phyloP scores from a whole-genome alignment of 495 filamentous ascomycete species.

The Neurospora tetraspora region DNA sequence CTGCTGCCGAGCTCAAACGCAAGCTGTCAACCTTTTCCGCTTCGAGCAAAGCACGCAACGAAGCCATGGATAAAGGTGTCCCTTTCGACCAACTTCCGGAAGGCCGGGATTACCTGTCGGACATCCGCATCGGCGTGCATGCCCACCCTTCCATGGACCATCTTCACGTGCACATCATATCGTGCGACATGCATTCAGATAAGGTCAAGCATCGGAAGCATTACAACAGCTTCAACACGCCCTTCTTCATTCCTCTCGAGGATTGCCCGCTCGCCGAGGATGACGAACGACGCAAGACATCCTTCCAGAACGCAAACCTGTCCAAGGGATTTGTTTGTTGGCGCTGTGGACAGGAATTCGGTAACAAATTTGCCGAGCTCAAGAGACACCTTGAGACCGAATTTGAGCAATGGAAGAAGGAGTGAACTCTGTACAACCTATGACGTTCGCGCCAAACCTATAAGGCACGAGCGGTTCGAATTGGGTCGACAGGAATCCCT shows the following conservation, averaged over 20 bases:
- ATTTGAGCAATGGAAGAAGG: slow-evolving; percentile 69
- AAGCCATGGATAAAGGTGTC: slow-evolving; percentile 31
- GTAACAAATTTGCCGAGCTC: slow-evolving; percentile 57
- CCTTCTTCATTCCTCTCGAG: slow-evolving; percentile 74
- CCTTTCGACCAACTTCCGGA: slow-evolving; percentile 43
- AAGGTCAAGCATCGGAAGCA: slow-evolving; percentile 73
- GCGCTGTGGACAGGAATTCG: slow-evolving; percentile 71
- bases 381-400: slow-evolving; percentile 76
- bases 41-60: slow-evolving; percentile 44
- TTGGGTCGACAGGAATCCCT: neutral
- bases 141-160: slow-evolving; percentile 86
- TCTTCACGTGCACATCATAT: slow-evolving; percentile 82
- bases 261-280: slow-evolving; percentile 64
- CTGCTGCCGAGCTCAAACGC: slow-evolving; percentile 66
- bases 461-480: neutral
- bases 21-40: slow-evolving; percentile 53
- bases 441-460: neutral
- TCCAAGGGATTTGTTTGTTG: slow-evolving; percentile 63
- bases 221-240: slow-evolving; percentile 83
- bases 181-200: slow-evolving; percentile 59
- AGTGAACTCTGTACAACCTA: slow-evolving; percentile 28
- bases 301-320: slow-evolving; percentile 42
- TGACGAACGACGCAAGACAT: slow-evolving; percentile 49
- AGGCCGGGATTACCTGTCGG: slow-evolving; percentile 70
- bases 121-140: slow-evolving; percentile 73